A percentile compares a stretch with the other conserved stretches of the same genome.
These are phyloP conservation scores for Chlorencoelia australis DNA, from an alignment of 2,329 filamentous ascomycete species.

Conservation along the genomic window DNA sequence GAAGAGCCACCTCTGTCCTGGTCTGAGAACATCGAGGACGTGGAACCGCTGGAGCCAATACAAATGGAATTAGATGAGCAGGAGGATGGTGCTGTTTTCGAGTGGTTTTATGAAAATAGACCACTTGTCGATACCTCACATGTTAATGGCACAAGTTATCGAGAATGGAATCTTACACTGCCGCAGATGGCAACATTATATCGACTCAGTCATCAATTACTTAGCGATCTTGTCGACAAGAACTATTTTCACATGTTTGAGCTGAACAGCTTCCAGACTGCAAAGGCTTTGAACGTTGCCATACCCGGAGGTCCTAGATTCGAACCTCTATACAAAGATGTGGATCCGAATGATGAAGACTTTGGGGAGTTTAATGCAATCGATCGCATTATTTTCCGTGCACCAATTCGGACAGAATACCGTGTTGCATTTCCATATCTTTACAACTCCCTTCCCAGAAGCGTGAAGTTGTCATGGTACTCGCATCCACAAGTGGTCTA, in stretches of 20 bases:
- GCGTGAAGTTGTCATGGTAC: constrained; percentile 88
- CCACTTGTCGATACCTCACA: constrained; percentile 85
- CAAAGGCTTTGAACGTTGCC: constrained; percentile 93
- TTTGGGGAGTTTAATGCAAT: constrained; percentile 99
- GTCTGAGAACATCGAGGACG: constrained; percentile 98
- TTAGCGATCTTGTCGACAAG: constrained; percentile 87
- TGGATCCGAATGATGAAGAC: constrained; percentile 97
- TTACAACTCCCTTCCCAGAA: constrained; percentile 92
- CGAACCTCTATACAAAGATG: constrained; percentile 95
- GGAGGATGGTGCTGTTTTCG: constrained; percentile 82
- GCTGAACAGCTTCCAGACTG: constrained; percentile 85
- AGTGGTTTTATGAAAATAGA: constrained; percentile 96
- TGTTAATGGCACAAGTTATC: constrained; percentile 95
- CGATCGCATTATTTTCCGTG: constrained; percentile 96
- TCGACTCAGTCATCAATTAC: constrained; percentile 77
- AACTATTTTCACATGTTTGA: constrained; percentile 99
- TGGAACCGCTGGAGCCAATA: constrained; percentile 93
- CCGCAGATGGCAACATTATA: constrained; percentile 96
- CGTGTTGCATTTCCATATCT: constrained; percentile 89
- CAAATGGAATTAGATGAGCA: constrained; percentile 96
- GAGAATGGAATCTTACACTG: constrained; percentile 83
- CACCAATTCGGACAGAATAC: constrained; percentile 90
- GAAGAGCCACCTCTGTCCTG: constrained; percentile 95
- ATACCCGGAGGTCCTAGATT: constrained; percentile 96
- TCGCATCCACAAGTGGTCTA: constrained; percentile 91